These are phyloP conservation scores for Suhomyces bolitotheri DNA, from an alignment of 1,139 yeast species.

Conservation along the genomic window DNA sequence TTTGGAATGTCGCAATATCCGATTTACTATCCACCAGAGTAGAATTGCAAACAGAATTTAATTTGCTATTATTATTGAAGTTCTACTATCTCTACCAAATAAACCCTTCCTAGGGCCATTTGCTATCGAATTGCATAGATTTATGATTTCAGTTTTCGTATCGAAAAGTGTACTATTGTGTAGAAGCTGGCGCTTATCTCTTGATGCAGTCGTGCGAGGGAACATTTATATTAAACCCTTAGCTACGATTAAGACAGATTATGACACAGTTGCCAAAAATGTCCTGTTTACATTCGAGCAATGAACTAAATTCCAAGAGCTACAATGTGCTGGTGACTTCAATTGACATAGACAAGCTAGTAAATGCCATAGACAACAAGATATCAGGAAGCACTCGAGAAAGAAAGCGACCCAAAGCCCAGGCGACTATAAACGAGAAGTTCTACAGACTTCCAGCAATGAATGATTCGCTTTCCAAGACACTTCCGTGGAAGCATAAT, in stretches of 20 bases:
- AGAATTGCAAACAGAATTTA: constrained; percentile 1
- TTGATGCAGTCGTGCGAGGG: no score
- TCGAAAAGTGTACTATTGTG: no score
- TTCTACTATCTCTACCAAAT: no score
- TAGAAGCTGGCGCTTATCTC: no score
- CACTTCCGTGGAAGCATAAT: constrained; percentile 44
- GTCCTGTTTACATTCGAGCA: constrained; percentile 4
- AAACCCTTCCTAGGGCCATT: no score
- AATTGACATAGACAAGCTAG: constrained; percentile 12
- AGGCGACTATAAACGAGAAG: constrained; percentile 4
- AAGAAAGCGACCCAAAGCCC: neutral
- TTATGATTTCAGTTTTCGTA: no score
- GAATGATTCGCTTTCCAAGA: constrained; percentile 14
- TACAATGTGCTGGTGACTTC: no score
- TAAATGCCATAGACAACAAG: constrained; percentile 8
- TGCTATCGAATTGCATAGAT: no score
- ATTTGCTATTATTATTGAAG: no score
- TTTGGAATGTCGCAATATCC: constrained; percentile 12
- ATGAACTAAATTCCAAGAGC: neutral
- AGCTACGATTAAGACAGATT: no score
- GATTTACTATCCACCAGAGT: constrained; percentile 11
- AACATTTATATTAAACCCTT: no score
- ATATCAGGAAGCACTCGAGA: neutral
- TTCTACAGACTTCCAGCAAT: constrained; percentile 15
- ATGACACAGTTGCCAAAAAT: no score